phyloP scores from a whole-genome alignment of 164 flowering plant species.

The grape (Vitis vinifera) region DNA sequence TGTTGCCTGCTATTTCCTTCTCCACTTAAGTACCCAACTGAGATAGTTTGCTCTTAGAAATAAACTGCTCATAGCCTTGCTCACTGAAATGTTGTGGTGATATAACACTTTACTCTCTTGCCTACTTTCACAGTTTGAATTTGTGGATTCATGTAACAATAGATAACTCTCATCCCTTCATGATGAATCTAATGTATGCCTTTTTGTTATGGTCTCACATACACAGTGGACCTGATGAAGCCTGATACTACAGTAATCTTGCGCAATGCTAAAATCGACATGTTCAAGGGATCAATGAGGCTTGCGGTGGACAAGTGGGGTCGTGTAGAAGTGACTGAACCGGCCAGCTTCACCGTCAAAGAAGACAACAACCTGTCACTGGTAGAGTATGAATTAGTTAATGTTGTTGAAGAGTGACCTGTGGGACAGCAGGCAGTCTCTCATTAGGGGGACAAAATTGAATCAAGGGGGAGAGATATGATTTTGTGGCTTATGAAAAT shows the following conservation, averaged over 20 bases:
- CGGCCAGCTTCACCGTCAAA: constrained; percentile 32
- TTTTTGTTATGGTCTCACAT: background rate
- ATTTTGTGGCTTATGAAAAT: constrained; percentile 1
- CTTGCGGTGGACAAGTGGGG: too few species aligned
- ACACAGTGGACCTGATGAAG: constrained; percentile 36
- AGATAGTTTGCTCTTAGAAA: too few species aligned
- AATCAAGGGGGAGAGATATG: background rate
- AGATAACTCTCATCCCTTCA: too few species aligned
- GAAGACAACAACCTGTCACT: constrained; percentile 42
- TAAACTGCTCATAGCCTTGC: too few species aligned
- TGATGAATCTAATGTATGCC: background rate
- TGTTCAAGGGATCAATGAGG: too few species aligned
- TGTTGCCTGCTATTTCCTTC: too few species aligned
- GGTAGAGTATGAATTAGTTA: constrained; percentile 37
- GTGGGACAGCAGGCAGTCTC: background rate
- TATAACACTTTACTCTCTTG: too few species aligned
- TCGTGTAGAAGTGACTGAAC: constrained; percentile 15
- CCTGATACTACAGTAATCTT: constrained; percentile 28
- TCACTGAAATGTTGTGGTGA: too few species aligned
- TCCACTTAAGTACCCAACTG: too few species aligned
- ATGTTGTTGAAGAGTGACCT: constrained; percentile 35
- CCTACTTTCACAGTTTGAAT: too few species aligned
- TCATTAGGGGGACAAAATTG: background rate
- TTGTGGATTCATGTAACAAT: background rate
- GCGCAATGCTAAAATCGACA: constrained; percentile 18